Base-by-base conservation (phyloP, 2,329 filamentous ascomycete genomes). In the Aspergillus fijiensis region DNA sequence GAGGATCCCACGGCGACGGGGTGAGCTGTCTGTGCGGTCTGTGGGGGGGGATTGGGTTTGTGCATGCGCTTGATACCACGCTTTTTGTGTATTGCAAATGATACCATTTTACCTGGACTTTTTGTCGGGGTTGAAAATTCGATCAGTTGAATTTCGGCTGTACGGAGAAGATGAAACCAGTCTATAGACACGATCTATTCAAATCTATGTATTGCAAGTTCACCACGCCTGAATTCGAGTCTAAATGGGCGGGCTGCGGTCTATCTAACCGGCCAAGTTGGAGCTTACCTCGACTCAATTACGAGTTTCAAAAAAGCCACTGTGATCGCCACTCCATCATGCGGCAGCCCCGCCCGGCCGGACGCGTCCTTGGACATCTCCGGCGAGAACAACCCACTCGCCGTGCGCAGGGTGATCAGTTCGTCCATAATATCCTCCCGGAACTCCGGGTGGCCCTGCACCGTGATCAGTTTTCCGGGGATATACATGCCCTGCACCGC, bases 401-500 rank as follows among this genome's bases (percentile, higher is more conserved):
- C 79, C 70, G 89, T 85, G 59, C 92, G 83, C 61, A 83, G 77
- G 61, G 84, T 81, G 57, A 94, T 76, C 42, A 96, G 76, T 73
- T 91, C 88, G 19, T 78, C 80, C 67, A 92, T 85, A 65, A 96
- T 92, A 16, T 86, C 83, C 60, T 82, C 81, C 4, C 83, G 89
- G 72, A 94, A 95, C 74, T 96, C 92, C 0, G 92, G 92, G 74
- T 96, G 92, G 5, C 91, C 92, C 78, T 96, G 92, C 1, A 96
- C 85, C 0, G 90, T 88, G 62, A 96, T 87, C 61, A 90, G 80
- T 39, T 83, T 82, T 48, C 82, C 80, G 9, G 87, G 84, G 21
- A 82, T 76, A 72, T 95, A 90, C 84, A 96, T 91, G 62, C 87
- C 89, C 74, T 96, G 92, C n/a, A 92, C 87, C 10, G 82, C 77